Evolutionary conservation across 139 green algal genomes (phyloP).

Genomic region (Picochlorum sp.): DNA sequence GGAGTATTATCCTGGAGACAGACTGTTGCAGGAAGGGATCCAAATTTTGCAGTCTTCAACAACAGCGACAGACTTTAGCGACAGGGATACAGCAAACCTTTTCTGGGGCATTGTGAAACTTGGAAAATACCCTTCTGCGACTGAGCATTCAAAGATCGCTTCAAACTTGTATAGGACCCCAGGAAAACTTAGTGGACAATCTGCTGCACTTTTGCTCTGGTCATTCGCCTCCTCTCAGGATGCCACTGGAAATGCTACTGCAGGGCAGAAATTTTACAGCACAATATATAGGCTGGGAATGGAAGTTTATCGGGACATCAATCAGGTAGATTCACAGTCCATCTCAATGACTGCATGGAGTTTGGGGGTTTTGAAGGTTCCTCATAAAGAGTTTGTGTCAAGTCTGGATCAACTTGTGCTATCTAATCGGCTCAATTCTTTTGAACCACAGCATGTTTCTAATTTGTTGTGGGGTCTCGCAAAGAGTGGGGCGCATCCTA

Average conservation of each 20-base stretch:
- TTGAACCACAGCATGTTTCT: slow-evolving; percentile 20
- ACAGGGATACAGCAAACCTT: slow-evolving; percentile 24
- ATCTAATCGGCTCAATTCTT: slow-evolving; percentile 9
- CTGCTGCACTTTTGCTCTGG: slow-evolving; percentile 7
- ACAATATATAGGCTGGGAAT: slow-evolving; percentile 12
- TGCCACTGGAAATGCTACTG: neutral
- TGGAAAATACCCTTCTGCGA: neutral
- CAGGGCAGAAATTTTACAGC: neutral
- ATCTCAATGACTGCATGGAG: slow-evolving; percentile 23
- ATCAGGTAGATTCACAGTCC: slow-evolving; percentile 19
- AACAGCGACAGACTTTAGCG: neutral
- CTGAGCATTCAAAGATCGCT: neutral
- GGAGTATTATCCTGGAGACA: slow-evolving; percentile 8
- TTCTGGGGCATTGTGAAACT: slow-evolving; percentile 24
- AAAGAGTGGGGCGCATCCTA: slow-evolving; percentile 11
- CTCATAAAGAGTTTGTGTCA: slow-evolving; percentile 8
- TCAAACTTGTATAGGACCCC: neutral
- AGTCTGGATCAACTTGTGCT: slow-evolving; percentile 2
- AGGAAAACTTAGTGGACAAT: slow-evolving; percentile 3
- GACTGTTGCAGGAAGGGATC: slow-evolving; percentile 6
- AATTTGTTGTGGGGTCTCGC: slow-evolving; percentile 29
- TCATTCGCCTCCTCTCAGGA: slow-evolving; percentile 1
- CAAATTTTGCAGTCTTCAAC: slow-evolving; percentile 4
- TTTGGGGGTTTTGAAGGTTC: slow-evolving; percentile 16
- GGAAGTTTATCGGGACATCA: neutral